These are phyloP conservation scores for Fusarium paranaense DNA, from an alignment of 2,329 filamentous ascomycete genomes.

Conservation along the genomic window DNA sequence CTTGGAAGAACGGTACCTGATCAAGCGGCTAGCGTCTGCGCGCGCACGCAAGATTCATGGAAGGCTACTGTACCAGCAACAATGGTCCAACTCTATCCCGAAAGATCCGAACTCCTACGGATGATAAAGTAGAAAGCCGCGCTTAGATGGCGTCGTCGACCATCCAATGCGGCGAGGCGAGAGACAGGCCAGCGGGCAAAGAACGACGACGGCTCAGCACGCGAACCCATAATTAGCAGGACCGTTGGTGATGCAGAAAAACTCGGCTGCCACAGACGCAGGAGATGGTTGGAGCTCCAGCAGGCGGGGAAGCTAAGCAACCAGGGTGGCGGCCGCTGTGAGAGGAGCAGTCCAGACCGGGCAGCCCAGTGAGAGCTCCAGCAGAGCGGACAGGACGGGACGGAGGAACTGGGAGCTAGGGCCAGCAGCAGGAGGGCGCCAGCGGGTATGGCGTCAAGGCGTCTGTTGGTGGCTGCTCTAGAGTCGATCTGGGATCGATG, in stretches of 20 bases:
- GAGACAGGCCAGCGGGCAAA: slow-evolving; percentile 7
- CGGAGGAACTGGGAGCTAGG: neutral
- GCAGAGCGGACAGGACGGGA: neutral
- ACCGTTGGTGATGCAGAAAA: slow-evolving; percentile 1
- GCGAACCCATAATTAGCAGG: slow-evolving; percentile 10
- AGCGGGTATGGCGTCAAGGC: slow-evolving; percentile 45
- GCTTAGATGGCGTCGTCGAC: slow-evolving; percentile 15
- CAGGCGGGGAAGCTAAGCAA: slow-evolving; percentile 1
- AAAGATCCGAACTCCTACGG: slow-evolving; percentile 26
- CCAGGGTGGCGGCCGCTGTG: slow-evolving; percentile 2
- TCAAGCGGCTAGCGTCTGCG: slow-evolving; percentile 36
- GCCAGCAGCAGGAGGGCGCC: slow-evolving; percentile 6
- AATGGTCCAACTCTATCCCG: slow-evolving; percentile 8
- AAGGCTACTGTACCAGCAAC: slow-evolving; percentile 2
- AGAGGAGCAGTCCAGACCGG: neutral
- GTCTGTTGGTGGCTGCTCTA: slow-evolving; percentile 39
- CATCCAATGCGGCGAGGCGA: slow-evolving; percentile 6
- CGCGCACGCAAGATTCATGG: slow-evolving; percentile 12
- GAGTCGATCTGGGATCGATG: slow-evolving; percentile 31
- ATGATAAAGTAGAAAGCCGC: slow-evolving; percentile 1
- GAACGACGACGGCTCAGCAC: slow-evolving; percentile 18
- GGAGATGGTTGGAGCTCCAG: neutral
- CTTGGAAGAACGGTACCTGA: slow-evolving; percentile 43
- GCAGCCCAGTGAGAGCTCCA: neutral
- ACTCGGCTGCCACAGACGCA: neutral